Conservation (phyloP, 2,329 filamentous ascomycete species). For the Fusarium sp. region DNA sequence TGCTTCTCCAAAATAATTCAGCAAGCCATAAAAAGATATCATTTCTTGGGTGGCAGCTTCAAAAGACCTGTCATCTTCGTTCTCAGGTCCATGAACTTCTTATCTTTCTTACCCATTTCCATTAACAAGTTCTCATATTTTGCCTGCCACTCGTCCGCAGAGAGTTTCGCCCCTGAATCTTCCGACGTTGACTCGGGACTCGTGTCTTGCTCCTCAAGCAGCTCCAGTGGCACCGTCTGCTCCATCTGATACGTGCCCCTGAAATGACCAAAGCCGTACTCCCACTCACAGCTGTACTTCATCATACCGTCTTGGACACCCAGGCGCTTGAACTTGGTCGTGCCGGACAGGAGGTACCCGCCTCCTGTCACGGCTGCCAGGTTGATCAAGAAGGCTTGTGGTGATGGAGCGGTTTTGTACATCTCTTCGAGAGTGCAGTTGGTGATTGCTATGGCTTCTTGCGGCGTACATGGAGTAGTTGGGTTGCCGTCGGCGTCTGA, state of each 20-base stretch:
- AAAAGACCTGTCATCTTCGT: conserved; percentile 58
- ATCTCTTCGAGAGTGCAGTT: conserved; percentile 66
- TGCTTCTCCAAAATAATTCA: neutral
- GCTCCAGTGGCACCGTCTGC: conserved; percentile 59
- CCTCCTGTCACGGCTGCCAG: conserved; percentile 68
- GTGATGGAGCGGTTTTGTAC: conserved; percentile 61
- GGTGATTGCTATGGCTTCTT: conserved; percentile 67
- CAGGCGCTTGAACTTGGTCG: conserved; percentile 57
- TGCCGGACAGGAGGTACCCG: conserved; percentile 60
- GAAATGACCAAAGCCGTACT: conserved; percentile 66
- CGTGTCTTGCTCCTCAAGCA: conserved; percentile 54
- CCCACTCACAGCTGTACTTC: conserved; percentile 66
- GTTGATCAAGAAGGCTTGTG: conserved; percentile 70
- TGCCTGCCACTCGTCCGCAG: conserved; percentile 61
- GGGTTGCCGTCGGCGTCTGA: conserved; percentile 60
- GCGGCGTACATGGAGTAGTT: conserved; percentile 59
- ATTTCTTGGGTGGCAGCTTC: conserved; percentile 36
- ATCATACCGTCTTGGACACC: conserved; percentile 58
- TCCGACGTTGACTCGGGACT: conserved; percentile 31
- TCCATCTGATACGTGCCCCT: conserved; percentile 66
- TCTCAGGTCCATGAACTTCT: conserved; percentile 60
- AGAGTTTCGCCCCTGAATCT: conserved; percentile 35
- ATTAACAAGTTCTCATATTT: conserved; percentile 70
- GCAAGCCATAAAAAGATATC: conserved; percentile 29
- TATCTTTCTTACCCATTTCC: conserved; percentile 69